phyloP scores from a whole-genome alignment of 768 basidiomycete species.

The Coprinopsis strossmayeri region DNA sequence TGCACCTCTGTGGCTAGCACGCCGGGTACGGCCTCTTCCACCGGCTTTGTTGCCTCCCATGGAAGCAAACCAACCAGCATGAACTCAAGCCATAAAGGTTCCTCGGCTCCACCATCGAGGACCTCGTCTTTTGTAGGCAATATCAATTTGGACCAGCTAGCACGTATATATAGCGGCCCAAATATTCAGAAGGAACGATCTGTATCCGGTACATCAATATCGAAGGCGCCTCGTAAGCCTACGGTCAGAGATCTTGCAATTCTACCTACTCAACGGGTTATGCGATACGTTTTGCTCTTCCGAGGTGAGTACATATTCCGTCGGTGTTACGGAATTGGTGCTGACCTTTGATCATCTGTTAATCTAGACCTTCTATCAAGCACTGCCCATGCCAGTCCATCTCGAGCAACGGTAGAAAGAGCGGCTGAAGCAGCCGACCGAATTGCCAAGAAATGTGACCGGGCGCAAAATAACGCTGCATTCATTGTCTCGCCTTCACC shows the following conservation, averaged over 20 bases:
- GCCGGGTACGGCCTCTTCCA: too few species aligned
- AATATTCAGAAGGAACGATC: not conserved
- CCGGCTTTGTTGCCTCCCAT: too few species aligned
- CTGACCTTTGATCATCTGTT: not conserved
- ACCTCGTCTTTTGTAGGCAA: not conserved
- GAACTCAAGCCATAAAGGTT: too few species aligned
- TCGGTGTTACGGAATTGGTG: not conserved
- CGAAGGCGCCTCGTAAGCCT: conserved; percentile 14
- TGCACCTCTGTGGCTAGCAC: too few species aligned
- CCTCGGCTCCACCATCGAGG: not conserved
- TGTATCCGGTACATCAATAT: too few species aligned
- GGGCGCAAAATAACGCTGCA: conserved; percentile 47
- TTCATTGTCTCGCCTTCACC: conserved; percentile 15
- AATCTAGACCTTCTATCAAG: conserved; percentile 46
- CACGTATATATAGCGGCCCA: not conserved
- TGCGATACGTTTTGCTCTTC: conserved; percentile 60
- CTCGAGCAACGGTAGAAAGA: conserved; percentile 46
- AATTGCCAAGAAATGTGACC: conserved; percentile 57
- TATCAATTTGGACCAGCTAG: not conserved
- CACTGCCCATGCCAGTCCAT: conserved; percentile 47
- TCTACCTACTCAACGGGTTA: conserved; percentile 59
- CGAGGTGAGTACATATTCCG: conserved; percentile 33
- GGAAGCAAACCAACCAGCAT: too few species aligned
- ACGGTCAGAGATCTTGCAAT: conserved; percentile 59
- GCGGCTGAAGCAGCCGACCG: conserved; percentile 50